These are phyloP conservation scores for Penicillium goetzii DNA, from an alignment of 495 filamentous ascomycete species.

Conservation along the genomic window DNA sequence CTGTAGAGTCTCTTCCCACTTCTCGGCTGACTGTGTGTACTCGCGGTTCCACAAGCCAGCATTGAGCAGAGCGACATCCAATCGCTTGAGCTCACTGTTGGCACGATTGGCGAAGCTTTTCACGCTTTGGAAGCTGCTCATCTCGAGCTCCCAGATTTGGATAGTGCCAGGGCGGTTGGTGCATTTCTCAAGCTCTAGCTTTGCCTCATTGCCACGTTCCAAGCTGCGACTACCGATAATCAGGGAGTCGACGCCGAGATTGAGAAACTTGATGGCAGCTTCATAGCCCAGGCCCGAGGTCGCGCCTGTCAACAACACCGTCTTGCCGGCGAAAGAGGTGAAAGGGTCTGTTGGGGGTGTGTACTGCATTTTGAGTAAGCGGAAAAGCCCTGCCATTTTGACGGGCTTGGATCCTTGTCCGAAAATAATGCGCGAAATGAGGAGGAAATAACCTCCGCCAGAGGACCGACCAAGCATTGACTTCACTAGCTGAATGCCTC, in stretches of 20 bases:
- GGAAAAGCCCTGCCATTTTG: slow-evolving; percentile 45
- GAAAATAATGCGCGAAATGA: not conserved
- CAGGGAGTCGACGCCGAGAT: slow-evolving; percentile 44
- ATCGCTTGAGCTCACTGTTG: slow-evolving; percentile 37
- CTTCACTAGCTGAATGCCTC: not conserved
- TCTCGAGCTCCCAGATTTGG: slow-evolving; percentile 59
- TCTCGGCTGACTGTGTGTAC: slow-evolving; percentile 44
- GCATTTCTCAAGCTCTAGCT: slow-evolving; percentile 48
- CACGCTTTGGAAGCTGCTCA: slow-evolving; percentile 55
- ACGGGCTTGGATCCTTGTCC: not conserved
- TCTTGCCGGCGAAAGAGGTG: slow-evolving; percentile 50
- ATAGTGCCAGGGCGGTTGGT: slow-evolving; percentile 47
- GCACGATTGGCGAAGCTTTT: slow-evolving; percentile 48
- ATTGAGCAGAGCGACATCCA: slow-evolving; percentile 53
- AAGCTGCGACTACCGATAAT: slow-evolving; percentile 49
- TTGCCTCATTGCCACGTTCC: slow-evolving; percentile 50
- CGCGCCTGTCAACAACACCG: slow-evolving; percentile 61
- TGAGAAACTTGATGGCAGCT: slow-evolving; percentile 51
- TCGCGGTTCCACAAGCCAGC: slow-evolving; percentile 48
- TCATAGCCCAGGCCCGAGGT: slow-evolving; percentile 55
- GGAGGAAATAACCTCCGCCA: not conserved
- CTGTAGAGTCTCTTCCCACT: slow-evolving; percentile 59
- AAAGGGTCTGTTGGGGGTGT: slow-evolving; percentile 42
- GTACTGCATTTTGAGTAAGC: slow-evolving; percentile 44
- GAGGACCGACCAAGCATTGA: not conserved